phyloP scores from a whole-genome alignment of 164 flowering plant genomes.

The Vitis amurensis region DNA sequence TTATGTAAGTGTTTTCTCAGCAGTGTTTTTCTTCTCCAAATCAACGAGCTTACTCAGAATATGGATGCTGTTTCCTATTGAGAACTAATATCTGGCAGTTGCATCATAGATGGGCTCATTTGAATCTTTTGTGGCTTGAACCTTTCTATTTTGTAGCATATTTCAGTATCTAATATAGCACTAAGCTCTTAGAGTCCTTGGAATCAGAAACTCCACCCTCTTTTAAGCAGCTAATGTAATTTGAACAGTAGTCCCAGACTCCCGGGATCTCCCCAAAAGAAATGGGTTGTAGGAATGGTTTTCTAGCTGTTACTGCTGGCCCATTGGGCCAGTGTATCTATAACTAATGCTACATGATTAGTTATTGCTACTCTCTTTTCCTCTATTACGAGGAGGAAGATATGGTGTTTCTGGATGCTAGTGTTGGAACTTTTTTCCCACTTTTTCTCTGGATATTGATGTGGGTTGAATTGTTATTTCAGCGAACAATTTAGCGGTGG shows the following conservation, averaged over 20 bases:
- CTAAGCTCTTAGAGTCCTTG: no score
- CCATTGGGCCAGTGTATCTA: not conserved
- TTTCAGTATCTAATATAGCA: not conserved
- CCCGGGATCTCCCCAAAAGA: not conserved
- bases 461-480: slow-evolving; percentile 20
- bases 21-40: no score
- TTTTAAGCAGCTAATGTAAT: no score
- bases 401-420: not conserved
- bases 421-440: not conserved
- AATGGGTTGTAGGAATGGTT: not conserved
- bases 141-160: not conserved
- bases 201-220: no score
- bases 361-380: not conserved
- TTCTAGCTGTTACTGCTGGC: no score
- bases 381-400: not conserved
- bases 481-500: slow-evolving; percentile 92
- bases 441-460: not conserved
- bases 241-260: not conserved
- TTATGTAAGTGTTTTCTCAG: no score
- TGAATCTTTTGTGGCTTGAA: not conserved
- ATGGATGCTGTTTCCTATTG: not conserved
- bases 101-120: not conserved
- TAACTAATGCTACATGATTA: not conserved
- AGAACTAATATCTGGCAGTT: not conserved
- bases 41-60: not conserved